Base-by-base conservation (phyloP, 768 basidiomycete species). In the Boletellus sp. region DNA sequence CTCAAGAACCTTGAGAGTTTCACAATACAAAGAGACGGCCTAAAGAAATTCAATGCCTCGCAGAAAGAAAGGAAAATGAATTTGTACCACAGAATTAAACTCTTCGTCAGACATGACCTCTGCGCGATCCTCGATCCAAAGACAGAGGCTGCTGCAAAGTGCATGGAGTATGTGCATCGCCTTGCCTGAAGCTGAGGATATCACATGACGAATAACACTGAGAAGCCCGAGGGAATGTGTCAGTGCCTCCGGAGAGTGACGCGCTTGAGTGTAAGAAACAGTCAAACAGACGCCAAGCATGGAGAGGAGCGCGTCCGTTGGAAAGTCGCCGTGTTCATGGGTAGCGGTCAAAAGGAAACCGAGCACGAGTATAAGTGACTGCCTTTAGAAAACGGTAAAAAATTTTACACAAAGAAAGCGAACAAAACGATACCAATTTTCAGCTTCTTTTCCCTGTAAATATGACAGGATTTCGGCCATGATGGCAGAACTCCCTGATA, bases 51-150 rank as follows among this genome's bases (percentile, higher is more conserved):
- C 22, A 52, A 20, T 4, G 16, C 11, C n/a, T 31, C 36, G 19
- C 28, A 42, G 20, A 41, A 17, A 9, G 36, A 12, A 2, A 26
- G 39, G 12, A 43, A 54, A 10, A 52, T 53, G 6, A 57, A 15
- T 22, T 60, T 76, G 35, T 61, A 84, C 84, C 51, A 78, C 53
- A 41, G 69, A 62, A 44, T 75, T 76, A 47, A 79, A 77, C 26
- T 81, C 75, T 7, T 69, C 57, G 4, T 72, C 70, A 3, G 67
- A 55, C 42, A 85, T 66, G 15, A 70, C 50, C 20, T 69, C 65
- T 0, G 55, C 38, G 33, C 70, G 70, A 50, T 84, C 83, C 37
- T 70, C 70, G 19, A 85, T 74, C 84, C 84, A 85, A 26, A 65
- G 55, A 46, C 67, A 69, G 5, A 83, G 55, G 19, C 77, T 63